A percentile compares a stretch with the other conserved stretches of the same genome.
Evolutionary conservation across 306 rosid species (phyloP).

Genomic region (Lathyrus sativus): DNA sequence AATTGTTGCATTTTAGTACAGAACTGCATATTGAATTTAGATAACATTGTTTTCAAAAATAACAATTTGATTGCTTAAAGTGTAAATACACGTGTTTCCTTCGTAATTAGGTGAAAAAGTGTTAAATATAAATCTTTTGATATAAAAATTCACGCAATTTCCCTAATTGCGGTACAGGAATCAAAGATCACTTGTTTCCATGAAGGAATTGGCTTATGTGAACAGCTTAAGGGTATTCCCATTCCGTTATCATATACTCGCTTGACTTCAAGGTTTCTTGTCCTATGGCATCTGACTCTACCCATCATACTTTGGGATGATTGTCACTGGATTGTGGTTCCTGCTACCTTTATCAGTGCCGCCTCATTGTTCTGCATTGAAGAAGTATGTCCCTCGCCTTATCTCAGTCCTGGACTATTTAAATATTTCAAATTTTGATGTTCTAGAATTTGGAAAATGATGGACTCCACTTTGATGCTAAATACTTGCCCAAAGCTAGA

Average conservation of each 20-base stretch:
- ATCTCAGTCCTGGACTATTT: slow-evolving; percentile 19
- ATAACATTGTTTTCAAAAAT: slow-evolving; percentile 18
- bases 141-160: slow-evolving; percentile 15
- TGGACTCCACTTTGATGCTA: no score
- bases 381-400: slow-evolving; percentile 57
- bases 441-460: slow-evolving; percentile 12
- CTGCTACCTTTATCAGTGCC: slow-evolving; percentile 91
- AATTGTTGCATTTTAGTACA: slow-evolving; percentile 30
- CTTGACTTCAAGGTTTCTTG: slow-evolving; percentile 88
- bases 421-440: slow-evolving; percentile 21
- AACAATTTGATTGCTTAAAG: not conserved
- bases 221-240: slow-evolving; percentile 86
- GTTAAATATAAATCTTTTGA: slow-evolving; percentile 8
- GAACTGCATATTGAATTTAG: not conserved
- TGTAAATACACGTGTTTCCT: slow-evolving; percentile 5
- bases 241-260: slow-evolving; percentile 93
- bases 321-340: slow-evolving; percentile 93
- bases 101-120: slow-evolving; percentile 3
- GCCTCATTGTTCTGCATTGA: slow-evolving; percentile 95
- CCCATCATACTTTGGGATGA: slow-evolving; percentile 97
- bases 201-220: slow-evolving; percentile 88
- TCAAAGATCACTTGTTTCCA: slow-evolving; percentile 74
- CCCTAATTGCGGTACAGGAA: slow-evolving; percentile 54
- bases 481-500: no score
- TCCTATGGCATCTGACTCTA: slow-evolving; percentile 87